phyloP scores from a whole-genome alignment of 2,329 filamentous ascomycete species.

The Geosmithia flava region DNA sequence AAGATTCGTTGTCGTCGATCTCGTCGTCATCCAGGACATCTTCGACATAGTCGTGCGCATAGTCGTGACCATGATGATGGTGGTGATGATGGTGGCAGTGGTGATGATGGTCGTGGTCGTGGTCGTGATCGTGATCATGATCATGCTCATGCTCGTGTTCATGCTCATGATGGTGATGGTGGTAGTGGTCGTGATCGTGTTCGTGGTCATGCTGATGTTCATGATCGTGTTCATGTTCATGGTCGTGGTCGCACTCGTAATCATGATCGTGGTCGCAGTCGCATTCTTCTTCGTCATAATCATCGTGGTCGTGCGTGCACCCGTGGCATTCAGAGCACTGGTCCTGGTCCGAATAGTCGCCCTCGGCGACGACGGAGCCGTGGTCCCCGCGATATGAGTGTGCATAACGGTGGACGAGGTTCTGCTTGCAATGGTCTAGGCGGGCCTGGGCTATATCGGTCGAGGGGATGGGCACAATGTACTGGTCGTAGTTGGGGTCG shows the following conservation, averaged over 20 bases:
- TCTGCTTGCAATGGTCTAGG: constrained; percentile 46
- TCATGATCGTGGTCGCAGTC: constrained; percentile 35
- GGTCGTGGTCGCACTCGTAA: constrained; percentile 10
- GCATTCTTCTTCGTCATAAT: constrained; percentile 19
- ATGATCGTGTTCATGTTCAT: constrained; percentile 31
- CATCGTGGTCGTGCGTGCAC: constrained; percentile 17
- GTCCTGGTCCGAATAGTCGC: constrained; percentile 23
- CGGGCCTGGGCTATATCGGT: constrained; percentile 46
- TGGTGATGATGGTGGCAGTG: constrained; percentile 15
- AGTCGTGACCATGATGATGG: constrained; percentile 23
- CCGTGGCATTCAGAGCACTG: constrained; percentile 19
- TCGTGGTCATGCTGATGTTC: constrained; percentile 36
- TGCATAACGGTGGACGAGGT: constrained; percentile 43
- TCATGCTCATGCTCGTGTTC: constrained; percentile 12
- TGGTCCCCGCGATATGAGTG: constrained; percentile 29
- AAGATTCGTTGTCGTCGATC: constrained; percentile 65
- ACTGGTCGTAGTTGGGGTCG: constrained; percentile 47
- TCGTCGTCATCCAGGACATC: constrained; percentile 55
- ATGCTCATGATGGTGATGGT: constrained; percentile 6
- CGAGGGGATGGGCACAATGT: constrained; percentile 46
- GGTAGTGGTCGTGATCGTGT: constrained; percentile 1
- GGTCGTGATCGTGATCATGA: constrained; percentile 12
- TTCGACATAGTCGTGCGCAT: constrained; percentile 32
- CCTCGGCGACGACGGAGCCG: constrained; percentile 20
- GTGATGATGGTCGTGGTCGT: constrained; percentile 16